Evolutionary conservation across 2,329 filamentous ascomycete genomes (phyloP).

Genomic region (Trichoderma koningii): DNA sequence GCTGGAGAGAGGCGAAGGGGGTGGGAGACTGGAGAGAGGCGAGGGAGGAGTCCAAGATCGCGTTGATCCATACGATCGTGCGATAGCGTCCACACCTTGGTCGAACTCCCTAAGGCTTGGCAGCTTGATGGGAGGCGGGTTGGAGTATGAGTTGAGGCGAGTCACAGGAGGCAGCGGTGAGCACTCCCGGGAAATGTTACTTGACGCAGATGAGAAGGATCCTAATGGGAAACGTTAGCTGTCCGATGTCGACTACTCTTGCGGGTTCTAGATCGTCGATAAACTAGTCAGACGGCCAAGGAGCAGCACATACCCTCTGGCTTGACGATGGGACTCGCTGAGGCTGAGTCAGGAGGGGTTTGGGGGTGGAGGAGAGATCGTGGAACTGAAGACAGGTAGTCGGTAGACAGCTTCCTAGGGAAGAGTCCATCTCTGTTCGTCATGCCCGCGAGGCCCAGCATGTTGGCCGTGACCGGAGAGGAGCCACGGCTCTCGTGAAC

Average conservation of each 20-base stretch:
- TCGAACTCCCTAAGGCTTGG: constrained; percentile 45
- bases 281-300: background rate
- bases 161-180: constrained; percentile 34
- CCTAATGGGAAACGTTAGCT: constrained; percentile 29
- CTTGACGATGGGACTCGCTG: constrained; percentile 41
- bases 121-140: constrained; percentile 34
- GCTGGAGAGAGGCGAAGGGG: constrained; percentile 37
- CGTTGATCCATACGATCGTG: constrained; percentile 37
- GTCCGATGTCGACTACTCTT: background rate
- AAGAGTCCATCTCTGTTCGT: constrained; percentile 29
- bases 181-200: constrained; percentile 32
- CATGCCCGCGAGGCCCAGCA: constrained; percentile 32
- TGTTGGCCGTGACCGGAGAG: constrained; percentile 27
- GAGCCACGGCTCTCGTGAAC: constrained; percentile 28
- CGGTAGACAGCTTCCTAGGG: constrained; percentile 31
- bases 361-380: constrained; percentile 33
- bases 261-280: background rate
- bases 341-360: constrained; percentile 39
- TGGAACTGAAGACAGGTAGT: constrained; percentile 31
- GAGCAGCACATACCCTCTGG: constrained; percentile 36
- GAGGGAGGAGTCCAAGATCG: constrained; percentile 37
- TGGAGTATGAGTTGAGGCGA: constrained; percentile 28
- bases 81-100: constrained; percentile 43
- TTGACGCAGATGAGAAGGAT: constrained; percentile 32
- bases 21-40: constrained; percentile 34